phyloP scores from a whole-genome alignment of 2,329 filamentous ascomycete species.

The Fusarium secorum region DNA sequence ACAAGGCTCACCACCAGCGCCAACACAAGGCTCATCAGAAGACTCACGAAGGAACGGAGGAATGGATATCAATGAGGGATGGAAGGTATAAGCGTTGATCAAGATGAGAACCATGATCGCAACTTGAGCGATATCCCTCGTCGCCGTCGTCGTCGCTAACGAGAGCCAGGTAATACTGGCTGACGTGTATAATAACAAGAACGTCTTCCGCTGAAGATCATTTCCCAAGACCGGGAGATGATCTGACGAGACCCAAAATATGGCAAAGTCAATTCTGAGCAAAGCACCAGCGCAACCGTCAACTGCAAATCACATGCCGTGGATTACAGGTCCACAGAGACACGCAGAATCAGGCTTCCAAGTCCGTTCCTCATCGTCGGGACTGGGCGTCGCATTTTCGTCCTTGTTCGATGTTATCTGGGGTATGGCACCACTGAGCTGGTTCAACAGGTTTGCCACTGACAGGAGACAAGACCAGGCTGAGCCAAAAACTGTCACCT shows the following conservation, averaged over 20 bases:
- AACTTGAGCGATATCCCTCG: background rate
- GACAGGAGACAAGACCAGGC: background rate
- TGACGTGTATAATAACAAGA: background rate
- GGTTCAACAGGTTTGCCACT: conserved; percentile 21
- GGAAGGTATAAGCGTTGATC: background rate
- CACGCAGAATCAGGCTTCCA: background rate
- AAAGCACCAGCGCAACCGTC: background rate
- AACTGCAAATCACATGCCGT: conserved; percentile 8
- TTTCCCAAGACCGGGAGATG: background rate
- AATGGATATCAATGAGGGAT: background rate
- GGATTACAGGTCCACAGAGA: background rate
- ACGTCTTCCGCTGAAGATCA: background rate
- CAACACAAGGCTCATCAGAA: background rate
- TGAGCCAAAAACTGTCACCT: background rate
- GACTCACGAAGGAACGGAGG: background rate
- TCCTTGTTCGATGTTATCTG: conserved; percentile 33
- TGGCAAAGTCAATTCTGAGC: background rate
- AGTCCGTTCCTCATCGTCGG: conserved; percentile 5
- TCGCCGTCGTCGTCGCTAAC: background rate
- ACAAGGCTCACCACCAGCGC: background rate
- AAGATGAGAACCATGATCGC: background rate
- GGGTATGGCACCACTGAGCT: conserved; percentile 33
- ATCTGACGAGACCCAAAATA: background rate
- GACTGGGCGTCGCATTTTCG: conserved; percentile 19
- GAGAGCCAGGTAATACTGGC: background rate